Evolutionary conservation across 1,139 yeast genomes (phyloP).

Genomic region (Arxiozyma telluris): DNA sequence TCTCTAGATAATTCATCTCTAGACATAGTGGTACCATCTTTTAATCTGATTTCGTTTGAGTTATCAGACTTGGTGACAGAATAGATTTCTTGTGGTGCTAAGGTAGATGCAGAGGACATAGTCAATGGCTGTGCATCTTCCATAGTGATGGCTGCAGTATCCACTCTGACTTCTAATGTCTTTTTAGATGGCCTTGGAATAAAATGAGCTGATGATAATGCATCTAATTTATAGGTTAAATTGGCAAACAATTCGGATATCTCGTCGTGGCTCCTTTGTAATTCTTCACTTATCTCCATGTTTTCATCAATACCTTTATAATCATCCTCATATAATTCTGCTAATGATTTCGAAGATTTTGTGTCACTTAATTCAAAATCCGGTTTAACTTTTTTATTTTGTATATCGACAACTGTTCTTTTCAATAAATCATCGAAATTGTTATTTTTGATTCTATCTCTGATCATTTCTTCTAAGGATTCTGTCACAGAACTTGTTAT

Average conservation of each 20-base stretch:
- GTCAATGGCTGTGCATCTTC: constrained; percentile 95
- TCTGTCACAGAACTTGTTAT: constrained; percentile 85
- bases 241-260: constrained; percentile 55
- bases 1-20: constrained; percentile 78
- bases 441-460: constrained; percentile 63
- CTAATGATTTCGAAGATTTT: constrained; percentile 79
- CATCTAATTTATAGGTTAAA: constrained; percentile 67
- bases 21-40: constrained; percentile 74
- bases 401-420: constrained; percentile 55
- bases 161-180: constrained; percentile 68
- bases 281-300: constrained; percentile 48
- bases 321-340: constrained; percentile 88
- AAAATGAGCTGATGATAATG: constrained; percentile 86
- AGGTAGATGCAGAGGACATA: constrained; percentile 59
- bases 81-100: constrained; percentile 96
- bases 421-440: constrained; percentile 82
- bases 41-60: constrained; percentile 58
- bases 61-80: constrained; percentile 43
- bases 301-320: constrained; percentile 41
- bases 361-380: constrained; percentile 74
- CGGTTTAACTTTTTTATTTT: constrained; percentile 26
- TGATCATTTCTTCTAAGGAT: constrained; percentile 76
- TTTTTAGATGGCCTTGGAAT: constrained; percentile 86
- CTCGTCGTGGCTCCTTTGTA: constrained; percentile 68
- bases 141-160: constrained; percentile 74